Conservation (phyloP, 805 yeast species). For the Kurtzmaniella fragi region DNA sequence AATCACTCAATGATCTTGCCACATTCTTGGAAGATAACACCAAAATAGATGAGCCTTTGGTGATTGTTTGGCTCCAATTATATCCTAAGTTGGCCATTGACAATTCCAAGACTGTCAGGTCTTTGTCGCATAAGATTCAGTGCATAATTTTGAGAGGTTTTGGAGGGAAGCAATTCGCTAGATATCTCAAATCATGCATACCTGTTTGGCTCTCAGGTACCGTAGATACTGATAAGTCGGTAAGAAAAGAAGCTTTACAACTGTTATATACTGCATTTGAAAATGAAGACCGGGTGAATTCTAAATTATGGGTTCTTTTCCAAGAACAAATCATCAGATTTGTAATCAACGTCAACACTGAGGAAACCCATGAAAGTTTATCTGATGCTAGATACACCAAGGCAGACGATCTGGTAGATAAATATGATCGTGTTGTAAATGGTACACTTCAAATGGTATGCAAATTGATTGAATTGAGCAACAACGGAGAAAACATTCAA, state of each 20-base stretch:
- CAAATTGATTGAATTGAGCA: conserved; percentile 19
- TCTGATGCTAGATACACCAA: conserved; percentile 71
- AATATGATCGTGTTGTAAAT: conserved; percentile 54
- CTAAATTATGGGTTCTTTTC: conserved; percentile 57
- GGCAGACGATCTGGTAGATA: conserved; percentile 59
- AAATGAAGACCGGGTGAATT: conserved; percentile 43
- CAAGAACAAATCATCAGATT: conserved; percentile 51
- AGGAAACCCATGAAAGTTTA: conserved; percentile 58
- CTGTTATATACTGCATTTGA: conserved; percentile 53
- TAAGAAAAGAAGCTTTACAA: conserved; percentile 44
- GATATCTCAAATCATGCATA: conserved; percentile 63
- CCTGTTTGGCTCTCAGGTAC: conserved; percentile 72
- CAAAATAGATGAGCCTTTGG: conserved; percentile 41
- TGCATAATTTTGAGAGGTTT: conserved; percentile 43
- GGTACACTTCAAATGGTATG: conserved; percentile 47
- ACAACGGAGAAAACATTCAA: conserved; percentile 11
- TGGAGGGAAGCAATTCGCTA: conserved; percentile 51
- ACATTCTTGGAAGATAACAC: conserved; percentile 26
- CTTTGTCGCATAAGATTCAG: conserved; percentile 60
- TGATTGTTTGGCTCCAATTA: conserved; percentile 68
- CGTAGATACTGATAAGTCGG: conserved; percentile 65
- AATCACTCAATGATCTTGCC: conserved; percentile 54
- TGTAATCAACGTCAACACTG: conserved; percentile 44
- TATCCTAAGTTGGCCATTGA: conserved; percentile 78
- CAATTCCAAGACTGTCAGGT: conserved; percentile 60